Conservation (phyloP, 768 basidiomycete species). For the Mycena vitilis region DNA sequence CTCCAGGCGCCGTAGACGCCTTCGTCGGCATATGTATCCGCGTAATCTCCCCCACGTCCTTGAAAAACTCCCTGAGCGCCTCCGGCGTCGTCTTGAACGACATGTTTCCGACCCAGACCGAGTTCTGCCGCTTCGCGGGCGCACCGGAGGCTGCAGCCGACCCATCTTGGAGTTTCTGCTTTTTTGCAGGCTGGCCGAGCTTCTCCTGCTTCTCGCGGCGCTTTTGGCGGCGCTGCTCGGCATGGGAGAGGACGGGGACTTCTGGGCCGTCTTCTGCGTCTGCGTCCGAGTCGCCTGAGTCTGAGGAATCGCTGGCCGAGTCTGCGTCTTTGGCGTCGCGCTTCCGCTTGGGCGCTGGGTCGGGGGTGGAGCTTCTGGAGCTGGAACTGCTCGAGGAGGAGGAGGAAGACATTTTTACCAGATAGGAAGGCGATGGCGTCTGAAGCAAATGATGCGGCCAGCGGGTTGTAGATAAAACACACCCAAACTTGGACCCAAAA, state of each 20-base stretch:
- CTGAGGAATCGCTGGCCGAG: conserved; percentile 32
- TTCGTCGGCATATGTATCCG: conserved; percentile 90
- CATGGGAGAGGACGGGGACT: conserved; percentile 76
- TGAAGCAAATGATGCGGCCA: not conserved
- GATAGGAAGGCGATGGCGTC: not conserved
- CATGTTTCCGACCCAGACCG: conserved; percentile 96
- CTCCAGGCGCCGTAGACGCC: conserved; percentile 56
- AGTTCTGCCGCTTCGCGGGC: conserved; percentile 76
- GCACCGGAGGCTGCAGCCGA: conserved; percentile 45
- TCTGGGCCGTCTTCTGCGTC: conserved; percentile 45
- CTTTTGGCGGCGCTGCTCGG: conserved; percentile 75
- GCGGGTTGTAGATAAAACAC: too few relatives aligned
- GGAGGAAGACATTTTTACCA: conserved; percentile 46
- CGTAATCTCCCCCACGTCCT: conserved; percentile 78
- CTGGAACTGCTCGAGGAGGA: conserved; percentile 47
- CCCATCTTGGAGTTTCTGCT: conserved; percentile 58
- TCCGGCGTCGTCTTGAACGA: conserved; percentile 88
- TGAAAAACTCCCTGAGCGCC: conserved; percentile 77
- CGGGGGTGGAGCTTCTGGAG: conserved; percentile 42
- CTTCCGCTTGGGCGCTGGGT: conserved; percentile 45
- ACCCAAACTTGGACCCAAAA: too few relatives aligned
- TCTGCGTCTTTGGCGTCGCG: conserved; percentile 37
- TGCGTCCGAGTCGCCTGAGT: too few relatives aligned
- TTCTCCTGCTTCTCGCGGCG: conserved; percentile 50
- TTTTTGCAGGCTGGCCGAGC: conserved; percentile 51